Percentiles rank a stretch among this genome's conserved stretches.
Conservation (phyloP, 179 eudicot species). For the Patellifolia procumbens region DNA sequence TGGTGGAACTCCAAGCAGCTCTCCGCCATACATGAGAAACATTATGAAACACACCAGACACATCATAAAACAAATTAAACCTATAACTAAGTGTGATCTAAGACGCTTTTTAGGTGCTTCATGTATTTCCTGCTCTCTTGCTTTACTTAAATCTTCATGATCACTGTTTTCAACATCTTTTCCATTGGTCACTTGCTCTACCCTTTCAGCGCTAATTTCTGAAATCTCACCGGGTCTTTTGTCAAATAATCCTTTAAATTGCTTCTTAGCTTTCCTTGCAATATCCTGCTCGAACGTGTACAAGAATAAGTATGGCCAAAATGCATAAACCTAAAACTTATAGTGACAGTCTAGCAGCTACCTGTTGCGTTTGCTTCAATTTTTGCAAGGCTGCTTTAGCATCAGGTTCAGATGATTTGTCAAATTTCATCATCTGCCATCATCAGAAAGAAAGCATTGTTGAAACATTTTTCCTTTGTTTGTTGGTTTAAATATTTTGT, state of each 20-base stretch:
- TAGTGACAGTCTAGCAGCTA: conserved; percentile 14
- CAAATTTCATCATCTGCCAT: conserved; percentile 74
- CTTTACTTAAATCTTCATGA: conserved; percentile 32
- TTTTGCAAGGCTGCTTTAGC: conserved; percentile 87
- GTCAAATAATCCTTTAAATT: conserved; percentile 94
- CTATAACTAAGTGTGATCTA: conserved; percentile 6
- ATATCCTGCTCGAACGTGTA: conserved; percentile 50
- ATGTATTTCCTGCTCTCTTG: conserved; percentile 30
- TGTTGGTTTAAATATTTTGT: no score
- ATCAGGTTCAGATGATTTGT: conserved; percentile 86
- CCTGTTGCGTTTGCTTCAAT: conserved; percentile 92
- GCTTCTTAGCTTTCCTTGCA: conserved; percentile 66
- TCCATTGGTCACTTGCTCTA: conserved; percentile 28
- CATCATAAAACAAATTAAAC: conserved; percentile 21
- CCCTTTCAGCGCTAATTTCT: conserved; percentile 41
- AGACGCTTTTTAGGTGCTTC: conserved; percentile 29
- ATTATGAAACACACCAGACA: conserved; percentile 19
- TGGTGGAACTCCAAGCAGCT: conserved; percentile 28
- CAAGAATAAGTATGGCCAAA: not conserved
- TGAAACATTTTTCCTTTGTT: no score
- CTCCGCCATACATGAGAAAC: conserved; percentile 21
- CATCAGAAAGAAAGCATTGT: conserved; percentile 27
- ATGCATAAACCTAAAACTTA: not conserved
- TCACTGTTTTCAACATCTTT: conserved; percentile 29
- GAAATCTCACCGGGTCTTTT: conserved; percentile 89